Evolutionary conservation across 805 yeast species (phyloP), one percentile per base, ranked within the genome.

Genomic region (Schwanniomyces occidentalis): DNA sequence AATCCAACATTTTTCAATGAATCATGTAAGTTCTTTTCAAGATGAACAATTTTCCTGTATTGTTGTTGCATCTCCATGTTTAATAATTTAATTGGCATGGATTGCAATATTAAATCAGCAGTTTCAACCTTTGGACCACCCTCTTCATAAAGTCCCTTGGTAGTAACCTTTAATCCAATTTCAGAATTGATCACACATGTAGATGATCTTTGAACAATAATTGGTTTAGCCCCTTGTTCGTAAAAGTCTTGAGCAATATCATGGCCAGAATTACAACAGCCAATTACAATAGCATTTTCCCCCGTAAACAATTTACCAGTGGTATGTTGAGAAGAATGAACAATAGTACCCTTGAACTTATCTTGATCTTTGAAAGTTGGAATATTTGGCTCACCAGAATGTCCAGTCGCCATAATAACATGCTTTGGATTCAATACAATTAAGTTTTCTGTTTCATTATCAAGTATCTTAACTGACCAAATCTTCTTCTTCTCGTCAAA

Each of bases 231-330:
- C 16, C 72, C 74, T 41, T 69, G 70, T 40, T 69, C 70, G 43
- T 59, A 60, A 37, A 69, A 64, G 47, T 70, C 75, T 35, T 65
- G 69, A 23, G 69, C 61, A 30, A 70, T 67, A 50, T 70, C 75
- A 44, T 70, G 75, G 8, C 66, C 71, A 27, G 73, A 66, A 40
- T 66, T 67, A 46, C 75, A 63, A 13, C 73, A 62, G 29, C 76
- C 76, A 35, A 70, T 56, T 21, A 70, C 75, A 22, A 70, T 33
- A 0, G 71, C 74, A 20, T 55, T 65, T 42, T 70, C 60, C 28
- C 72, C 73, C n/a, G 38, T 45, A 51, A 60, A 69, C 30, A 53
- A 54, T 10, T 58, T 58, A 24, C 75, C 75, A n/a, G 69, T 57
- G 13, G 60, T 51, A 46, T 65, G 69, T 26, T 58, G 50, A 1